These are phyloP conservation scores for Lactarius quietus DNA, from an alignment of 768 basidiomycete species.

Conservation along the genomic window DNA sequence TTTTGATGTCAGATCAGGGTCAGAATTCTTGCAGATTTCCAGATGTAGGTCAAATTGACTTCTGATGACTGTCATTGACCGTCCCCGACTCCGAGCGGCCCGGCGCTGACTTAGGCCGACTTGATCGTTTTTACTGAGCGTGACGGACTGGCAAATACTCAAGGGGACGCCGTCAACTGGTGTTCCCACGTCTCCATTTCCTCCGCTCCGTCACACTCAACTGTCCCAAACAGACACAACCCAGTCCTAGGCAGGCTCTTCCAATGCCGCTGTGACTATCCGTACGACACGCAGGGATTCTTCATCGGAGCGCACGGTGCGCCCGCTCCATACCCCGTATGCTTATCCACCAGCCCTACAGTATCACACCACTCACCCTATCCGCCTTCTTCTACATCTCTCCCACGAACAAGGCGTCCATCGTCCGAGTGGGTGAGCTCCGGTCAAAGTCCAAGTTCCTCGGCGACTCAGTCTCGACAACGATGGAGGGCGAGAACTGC, in stretches of 20 bases:
- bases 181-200: too few relatives aligned
- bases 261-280: conserved; percentile 90
- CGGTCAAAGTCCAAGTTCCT: conserved; percentile 95
- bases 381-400: conserved; percentile 97
- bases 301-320: conserved; percentile 97
- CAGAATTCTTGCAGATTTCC: too few relatives aligned
- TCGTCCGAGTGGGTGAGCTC: conserved; percentile 91
- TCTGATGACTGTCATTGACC: too few relatives aligned
- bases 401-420: conserved; percentile 84
- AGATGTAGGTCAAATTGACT: too few relatives aligned
- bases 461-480: conserved; percentile 94
- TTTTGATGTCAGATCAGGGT: too few relatives aligned
- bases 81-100: too few relatives aligned
- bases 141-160: too few relatives aligned
- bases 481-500: conserved; percentile 95
- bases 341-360: conserved; percentile 31
- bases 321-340: conserved; percentile 16
- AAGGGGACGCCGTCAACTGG: too few relatives aligned
- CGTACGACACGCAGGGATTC: conserved; percentile 88
- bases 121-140: too few relatives aligned
- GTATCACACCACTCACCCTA: conserved; percentile 92
- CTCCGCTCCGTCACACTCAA: too few relatives aligned
- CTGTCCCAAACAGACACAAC: conserved; percentile 60
- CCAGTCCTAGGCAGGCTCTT: conserved; percentile 99
- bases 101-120: too few relatives aligned